Evolutionary conservation across 352 stramenopile genomes (phyloP).

Genomic region (Ophiocytium majus): DNA sequence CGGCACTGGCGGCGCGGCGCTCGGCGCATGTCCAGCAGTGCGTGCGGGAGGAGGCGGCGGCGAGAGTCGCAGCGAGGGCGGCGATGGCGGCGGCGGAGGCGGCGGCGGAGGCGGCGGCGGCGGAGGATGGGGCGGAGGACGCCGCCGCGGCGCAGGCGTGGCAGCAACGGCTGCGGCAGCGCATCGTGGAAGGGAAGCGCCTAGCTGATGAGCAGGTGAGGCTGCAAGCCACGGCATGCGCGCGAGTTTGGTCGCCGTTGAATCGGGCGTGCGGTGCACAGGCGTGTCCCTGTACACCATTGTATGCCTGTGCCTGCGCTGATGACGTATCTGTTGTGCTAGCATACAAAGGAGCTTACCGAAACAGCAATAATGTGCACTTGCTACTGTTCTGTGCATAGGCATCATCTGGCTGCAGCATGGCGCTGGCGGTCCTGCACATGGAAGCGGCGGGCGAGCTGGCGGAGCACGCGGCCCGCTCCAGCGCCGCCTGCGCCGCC

Average conservation of each 20-base stretch:
- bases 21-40: too few species aligned
- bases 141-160: neutral
- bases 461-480: neutral
- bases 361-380: neutral
- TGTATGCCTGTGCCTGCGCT: neutral
- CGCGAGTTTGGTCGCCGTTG: neutral
- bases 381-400: neutral
- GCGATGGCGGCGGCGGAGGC: too few species aligned
- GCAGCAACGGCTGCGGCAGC: neutral
- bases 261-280: neutral
- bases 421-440: neutral
- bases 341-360: neutral
- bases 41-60: too few species aligned
- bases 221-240: neutral
- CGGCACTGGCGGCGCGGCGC: too few species aligned
- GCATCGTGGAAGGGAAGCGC: neutral
- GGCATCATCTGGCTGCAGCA: too few species aligned
- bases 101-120: too few species aligned
- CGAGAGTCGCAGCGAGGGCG: too few species aligned
- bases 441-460: neutral
- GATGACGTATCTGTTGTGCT: neutral
- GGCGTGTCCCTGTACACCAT: neutral
- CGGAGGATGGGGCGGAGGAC: neutral
- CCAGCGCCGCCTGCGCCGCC: too few species aligned
- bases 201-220: neutral